Evolutionary conservation across 2,329 filamentous ascomycete species (phyloP).

Genomic region (Talaromyces rugulosus): DNA sequence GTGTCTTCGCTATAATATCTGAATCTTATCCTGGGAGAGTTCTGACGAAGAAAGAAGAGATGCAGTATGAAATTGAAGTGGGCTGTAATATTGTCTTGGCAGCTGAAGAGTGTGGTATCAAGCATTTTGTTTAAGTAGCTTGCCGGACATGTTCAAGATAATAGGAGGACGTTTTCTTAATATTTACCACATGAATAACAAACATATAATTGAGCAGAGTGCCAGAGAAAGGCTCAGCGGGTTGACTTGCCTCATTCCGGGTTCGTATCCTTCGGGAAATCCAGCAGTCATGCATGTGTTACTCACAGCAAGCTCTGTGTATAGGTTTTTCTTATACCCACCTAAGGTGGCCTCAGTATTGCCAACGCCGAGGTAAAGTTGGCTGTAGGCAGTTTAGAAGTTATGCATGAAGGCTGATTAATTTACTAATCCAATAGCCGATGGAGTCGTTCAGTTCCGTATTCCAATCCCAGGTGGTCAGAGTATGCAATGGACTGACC

Average conservation of each 20-base stretch:
- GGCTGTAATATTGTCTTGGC: conserved; percentile 18
- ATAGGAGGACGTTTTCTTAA: conserved; percentile 12
- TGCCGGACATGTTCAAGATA: conserved; percentile 15
- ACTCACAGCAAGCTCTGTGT: background rate
- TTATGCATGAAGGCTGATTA: background rate
- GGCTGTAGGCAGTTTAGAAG: background rate
- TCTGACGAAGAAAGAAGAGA: conserved; percentile 15
- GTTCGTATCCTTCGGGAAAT: conserved; percentile 10
- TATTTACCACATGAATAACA: conserved; percentile 17
- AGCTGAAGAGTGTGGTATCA: conserved; percentile 13
- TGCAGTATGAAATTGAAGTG: conserved; percentile 17
- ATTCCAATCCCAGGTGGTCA: conserved; percentile 11
- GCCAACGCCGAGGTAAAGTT: conserved; percentile 1
- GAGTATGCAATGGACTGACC: conserved; percentile 17
- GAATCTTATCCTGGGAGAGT: conserved; percentile 7
- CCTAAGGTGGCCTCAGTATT: conserved; percentile 15
- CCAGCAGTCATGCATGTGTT: background rate
- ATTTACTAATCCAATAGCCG: conserved; percentile 5
- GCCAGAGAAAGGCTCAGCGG: conserved; percentile 13
- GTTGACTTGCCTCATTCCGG: conserved; percentile 15
- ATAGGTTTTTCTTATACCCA: conserved; percentile 18
- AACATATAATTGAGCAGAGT: conserved; percentile 13
- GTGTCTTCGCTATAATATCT: conserved; percentile 18
- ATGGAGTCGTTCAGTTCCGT: conserved; percentile 16
- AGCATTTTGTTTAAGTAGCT: conserved; percentile 19